phyloP scores from a whole-genome alignment of 139 green algal species.

The Pedinophyceae sp. region DNA sequence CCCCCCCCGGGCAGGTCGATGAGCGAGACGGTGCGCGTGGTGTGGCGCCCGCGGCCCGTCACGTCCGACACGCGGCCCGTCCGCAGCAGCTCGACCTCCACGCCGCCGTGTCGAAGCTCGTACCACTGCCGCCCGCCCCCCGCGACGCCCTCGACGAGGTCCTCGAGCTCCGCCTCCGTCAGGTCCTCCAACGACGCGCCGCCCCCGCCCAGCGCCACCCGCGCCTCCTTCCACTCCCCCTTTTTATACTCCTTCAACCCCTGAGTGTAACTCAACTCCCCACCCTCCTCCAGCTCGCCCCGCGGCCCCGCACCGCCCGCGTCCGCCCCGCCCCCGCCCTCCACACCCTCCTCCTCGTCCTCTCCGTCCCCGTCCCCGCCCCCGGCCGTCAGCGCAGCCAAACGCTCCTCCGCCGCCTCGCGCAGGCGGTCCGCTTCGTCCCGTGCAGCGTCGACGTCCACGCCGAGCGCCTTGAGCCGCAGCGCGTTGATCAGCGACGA shows the following conservation, averaged over 20 bases:
- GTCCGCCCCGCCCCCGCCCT: background rate
- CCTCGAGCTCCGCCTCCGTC: background rate
- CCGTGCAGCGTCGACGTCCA: background rate
- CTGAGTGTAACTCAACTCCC: too few species aligned
- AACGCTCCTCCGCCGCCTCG: background rate
- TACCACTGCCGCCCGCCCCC: constrained; percentile 5
- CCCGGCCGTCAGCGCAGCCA: background rate
- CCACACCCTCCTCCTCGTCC: background rate
- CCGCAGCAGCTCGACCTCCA: constrained; percentile 11
- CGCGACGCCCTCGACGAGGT: background rate
- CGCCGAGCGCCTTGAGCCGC: background rate
- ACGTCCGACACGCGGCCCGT: constrained; percentile 50
- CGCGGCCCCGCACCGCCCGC: background rate
- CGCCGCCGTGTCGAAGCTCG: background rate
- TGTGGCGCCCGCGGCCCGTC: constrained; percentile 76
- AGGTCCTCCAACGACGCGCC: too few species aligned
- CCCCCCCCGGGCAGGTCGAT: background rate
- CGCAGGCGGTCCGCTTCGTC: background rate
- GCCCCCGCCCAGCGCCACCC: too few species aligned
- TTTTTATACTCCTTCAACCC: too few species aligned
- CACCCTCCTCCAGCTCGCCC: background rate
- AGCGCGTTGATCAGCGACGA: constrained; percentile 79
- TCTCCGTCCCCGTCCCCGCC: background rate
- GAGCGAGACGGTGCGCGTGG: constrained; percentile 68
- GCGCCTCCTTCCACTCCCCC: too few species aligned